These are phyloP conservation scores for Exserohilum turcica DNA, from an alignment of 2,329 filamentous ascomycete species.

Conservation along the genomic window DNA sequence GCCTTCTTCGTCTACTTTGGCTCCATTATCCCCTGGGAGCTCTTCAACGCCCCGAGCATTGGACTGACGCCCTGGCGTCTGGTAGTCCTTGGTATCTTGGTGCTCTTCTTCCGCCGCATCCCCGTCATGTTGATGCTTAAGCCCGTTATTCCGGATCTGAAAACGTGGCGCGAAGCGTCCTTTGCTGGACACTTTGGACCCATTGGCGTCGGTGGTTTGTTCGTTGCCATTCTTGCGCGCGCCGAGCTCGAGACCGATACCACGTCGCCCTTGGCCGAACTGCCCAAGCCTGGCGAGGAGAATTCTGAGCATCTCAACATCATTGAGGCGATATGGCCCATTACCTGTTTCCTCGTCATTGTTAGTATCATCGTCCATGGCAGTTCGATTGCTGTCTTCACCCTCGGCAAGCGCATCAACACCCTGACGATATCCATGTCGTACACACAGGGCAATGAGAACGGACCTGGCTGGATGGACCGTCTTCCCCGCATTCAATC, in stretches of 20 bases:
- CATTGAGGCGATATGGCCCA: conserved; percentile 90
- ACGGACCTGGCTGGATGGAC: conserved; percentile 94
- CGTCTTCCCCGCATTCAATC: conserved; percentile 82
- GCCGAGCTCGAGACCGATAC: conserved; percentile 82
- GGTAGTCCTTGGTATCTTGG: conserved; percentile 89
- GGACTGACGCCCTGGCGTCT: conserved; percentile 86
- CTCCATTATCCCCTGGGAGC: conserved; percentile 94
- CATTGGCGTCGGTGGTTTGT: conserved; percentile 95
- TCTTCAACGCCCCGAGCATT: conserved; percentile 74
- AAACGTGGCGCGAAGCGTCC: conserved; percentile 95
- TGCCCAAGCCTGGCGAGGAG: conserved; percentile 57
- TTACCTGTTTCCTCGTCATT: conserved; percentile 91
- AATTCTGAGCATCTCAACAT: conserved; percentile 68
- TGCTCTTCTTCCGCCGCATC: conserved; percentile 93
- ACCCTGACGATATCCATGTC: conserved; percentile 94
- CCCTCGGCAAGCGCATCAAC: conserved; percentile 96
- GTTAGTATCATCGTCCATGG: conserved; percentile 94
- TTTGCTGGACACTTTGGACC: conserved; percentile 98
- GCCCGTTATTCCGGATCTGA: conserved; percentile 92
- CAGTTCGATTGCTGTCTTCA: conserved; percentile 98
- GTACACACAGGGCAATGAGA: conserved; percentile 87
- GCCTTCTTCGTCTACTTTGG: conserved; percentile 98
- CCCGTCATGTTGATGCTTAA: conserved; percentile 92
- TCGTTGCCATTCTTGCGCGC: conserved; percentile 88
- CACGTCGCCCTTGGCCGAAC: conserved; percentile 72